Percentiles rank a stretch among this genome's conserved stretches.
phyloP scores from a whole-genome alignment of 1,139 yeast genomes.

The Magnusiomyces ingens region DNA sequence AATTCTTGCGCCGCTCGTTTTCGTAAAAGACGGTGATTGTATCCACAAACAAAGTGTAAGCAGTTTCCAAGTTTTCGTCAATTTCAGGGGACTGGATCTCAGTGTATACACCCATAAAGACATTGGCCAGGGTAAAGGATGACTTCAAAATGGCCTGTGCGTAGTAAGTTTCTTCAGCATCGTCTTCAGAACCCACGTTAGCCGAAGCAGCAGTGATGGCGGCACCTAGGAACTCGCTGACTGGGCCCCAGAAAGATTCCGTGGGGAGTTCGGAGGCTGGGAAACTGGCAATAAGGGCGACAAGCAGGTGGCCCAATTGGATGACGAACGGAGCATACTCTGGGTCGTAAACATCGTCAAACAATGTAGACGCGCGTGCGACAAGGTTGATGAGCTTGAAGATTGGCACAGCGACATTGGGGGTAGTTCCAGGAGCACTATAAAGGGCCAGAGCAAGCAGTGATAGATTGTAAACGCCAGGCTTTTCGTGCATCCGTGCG shows the following conservation, averaged over 20 bases:
- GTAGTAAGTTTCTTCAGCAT: neutral
- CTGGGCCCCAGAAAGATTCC: neutral
- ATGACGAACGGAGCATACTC: conserved; percentile 12
- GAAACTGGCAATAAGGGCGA: neutral
- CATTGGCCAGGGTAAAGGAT: neutral
- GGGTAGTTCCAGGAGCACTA: neutral
- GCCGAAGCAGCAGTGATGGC: neutral
- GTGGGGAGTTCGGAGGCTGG: neutral
- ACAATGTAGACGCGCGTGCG: neutral
- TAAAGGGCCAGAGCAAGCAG: neutral
- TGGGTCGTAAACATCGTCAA: conserved; percentile 12
- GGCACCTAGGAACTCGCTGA: neutral
- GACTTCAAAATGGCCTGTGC: neutral
- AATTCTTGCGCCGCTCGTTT: conserved; percentile 51
- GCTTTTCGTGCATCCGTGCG: conserved; percentile 1
- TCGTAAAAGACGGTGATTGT: conserved; percentile 60
- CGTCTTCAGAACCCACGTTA: neutral
- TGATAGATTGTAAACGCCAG: neutral
- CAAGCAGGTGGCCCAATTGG: conserved; percentile 1
- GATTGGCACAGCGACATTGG: conserved; percentile 7
- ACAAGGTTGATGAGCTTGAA: conserved; percentile 14
- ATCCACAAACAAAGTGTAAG: conserved; percentile 51
- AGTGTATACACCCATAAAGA: conserved; percentile 1
- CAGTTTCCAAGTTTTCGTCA: conserved; percentile 26
- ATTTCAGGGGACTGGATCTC: neutral